Evolutionary conservation across 441 rosid genomes (phyloP).

Genomic region (Dalechampia spathulata): DNA sequence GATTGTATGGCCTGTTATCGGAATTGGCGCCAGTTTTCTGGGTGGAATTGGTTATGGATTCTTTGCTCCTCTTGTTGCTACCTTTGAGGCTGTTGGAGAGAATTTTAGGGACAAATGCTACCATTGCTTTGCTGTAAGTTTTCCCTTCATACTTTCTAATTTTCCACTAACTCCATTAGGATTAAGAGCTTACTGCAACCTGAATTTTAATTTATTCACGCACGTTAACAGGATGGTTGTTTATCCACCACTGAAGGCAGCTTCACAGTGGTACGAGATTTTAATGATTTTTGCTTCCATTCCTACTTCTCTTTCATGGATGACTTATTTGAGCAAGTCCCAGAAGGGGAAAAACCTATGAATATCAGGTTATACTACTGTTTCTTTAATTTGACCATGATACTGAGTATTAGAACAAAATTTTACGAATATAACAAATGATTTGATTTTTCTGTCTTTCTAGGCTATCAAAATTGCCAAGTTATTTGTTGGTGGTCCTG

Average conservation of each 20-base stretch:
- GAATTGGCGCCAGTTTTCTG: constrained; percentile 58
- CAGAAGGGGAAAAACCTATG: constrained; percentile 43
- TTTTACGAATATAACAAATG: not conserved
- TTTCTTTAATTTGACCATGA: not conserved
- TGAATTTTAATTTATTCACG: too few relatives aligned
- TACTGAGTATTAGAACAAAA: not conserved
- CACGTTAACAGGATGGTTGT: constrained; percentile 57
- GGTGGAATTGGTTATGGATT: constrained; percentile 71
- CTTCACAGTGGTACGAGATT: constrained; percentile 62
- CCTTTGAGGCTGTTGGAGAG: constrained; percentile 71
- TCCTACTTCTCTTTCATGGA: constrained; percentile 89
- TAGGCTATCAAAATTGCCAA: constrained; percentile 58
- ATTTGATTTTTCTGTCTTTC: constrained; percentile 11
- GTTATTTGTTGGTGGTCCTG: constrained; percentile 52
- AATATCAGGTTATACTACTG: constrained; percentile 42
- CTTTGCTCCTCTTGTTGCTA: constrained; percentile 62
- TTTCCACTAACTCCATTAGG: not conserved
- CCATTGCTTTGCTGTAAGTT: constrained; percentile 63
- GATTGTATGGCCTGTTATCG: constrained; percentile 60
- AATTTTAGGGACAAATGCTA: constrained; percentile 52
- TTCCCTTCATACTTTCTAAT: not conserved
- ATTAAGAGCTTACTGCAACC: too few relatives aligned
- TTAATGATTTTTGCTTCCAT: constrained; percentile 81
- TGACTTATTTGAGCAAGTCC: constrained; percentile 52
- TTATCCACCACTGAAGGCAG: constrained; percentile 55